Percentiles rank a stretch among this genome's conserved stretches.
Conservation (phyloP, 2,329 filamentous ascomycete genomes). For the Talaromyces albobiverticillius region DNA sequence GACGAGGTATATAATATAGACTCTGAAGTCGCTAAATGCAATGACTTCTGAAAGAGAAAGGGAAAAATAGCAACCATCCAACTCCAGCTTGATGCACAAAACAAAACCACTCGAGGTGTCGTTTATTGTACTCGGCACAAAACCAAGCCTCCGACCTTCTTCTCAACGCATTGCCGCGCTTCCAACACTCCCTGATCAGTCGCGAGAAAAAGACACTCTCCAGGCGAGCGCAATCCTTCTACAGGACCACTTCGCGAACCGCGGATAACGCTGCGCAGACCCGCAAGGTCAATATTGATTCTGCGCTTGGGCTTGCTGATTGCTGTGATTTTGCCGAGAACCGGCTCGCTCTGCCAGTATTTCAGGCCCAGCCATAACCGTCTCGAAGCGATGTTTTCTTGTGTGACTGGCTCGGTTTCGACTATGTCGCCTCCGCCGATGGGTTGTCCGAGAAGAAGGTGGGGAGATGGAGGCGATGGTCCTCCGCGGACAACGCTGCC, state of each 20-base stretch:
- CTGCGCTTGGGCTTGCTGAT: slow-evolving; percentile 73
- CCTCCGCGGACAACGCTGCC: slow-evolving; percentile 74
- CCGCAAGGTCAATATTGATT: slow-evolving; percentile 62
- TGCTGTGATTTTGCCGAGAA: slow-evolving; percentile 64
- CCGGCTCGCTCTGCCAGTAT: slow-evolving; percentile 80
- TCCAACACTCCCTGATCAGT: slow-evolving; percentile 79
- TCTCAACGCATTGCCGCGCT: slow-evolving; percentile 75
- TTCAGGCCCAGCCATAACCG: slow-evolving; percentile 87
- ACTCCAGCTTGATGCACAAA: not conserved
- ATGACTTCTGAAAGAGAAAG: not conserved
- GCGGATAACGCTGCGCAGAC: slow-evolving; percentile 64
- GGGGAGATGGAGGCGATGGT: slow-evolving; percentile 53
- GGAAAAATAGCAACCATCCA: not conserved
- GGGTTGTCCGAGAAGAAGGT: slow-evolving; percentile 53
- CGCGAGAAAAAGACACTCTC: slow-evolving; percentile 77
- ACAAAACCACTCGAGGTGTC: not conserved
- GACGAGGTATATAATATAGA: not conserved
- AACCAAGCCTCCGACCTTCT: slow-evolving; percentile 74
- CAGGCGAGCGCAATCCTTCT: slow-evolving; percentile 68
- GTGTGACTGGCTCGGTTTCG: slow-evolving; percentile 56
- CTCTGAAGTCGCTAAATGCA: not conserved
- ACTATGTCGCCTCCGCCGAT: slow-evolving; percentile 36
- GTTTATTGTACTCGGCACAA: slow-evolving; percentile 61
- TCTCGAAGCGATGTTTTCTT: slow-evolving; percentile 68
- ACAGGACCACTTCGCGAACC: slow-evolving; percentile 67